A percentile compares a stretch with the other conserved stretches of the same genome.
Evolutionary conservation across 2,329 filamentous ascomycete genomes (phyloP).

Genomic region (Drechslera avenae): DNA sequence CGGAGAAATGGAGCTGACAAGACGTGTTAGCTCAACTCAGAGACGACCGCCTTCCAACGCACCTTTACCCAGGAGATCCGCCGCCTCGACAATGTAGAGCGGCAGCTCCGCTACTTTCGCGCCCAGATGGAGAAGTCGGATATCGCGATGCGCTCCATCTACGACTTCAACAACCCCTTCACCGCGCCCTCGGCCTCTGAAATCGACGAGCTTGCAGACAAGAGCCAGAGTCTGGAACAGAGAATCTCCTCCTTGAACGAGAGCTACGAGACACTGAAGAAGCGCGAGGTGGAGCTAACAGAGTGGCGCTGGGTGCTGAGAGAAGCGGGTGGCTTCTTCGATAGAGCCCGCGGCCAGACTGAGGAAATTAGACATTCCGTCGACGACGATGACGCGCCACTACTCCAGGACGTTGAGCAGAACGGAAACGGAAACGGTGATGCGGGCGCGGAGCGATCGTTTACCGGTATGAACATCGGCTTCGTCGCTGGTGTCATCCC

Average conservation of each 20-base stretch:
- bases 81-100: slow-evolving; percentile 95
- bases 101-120: slow-evolving; percentile 95
- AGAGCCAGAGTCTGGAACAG: slow-evolving; percentile 90
- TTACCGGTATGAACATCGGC: slow-evolving; percentile 98
- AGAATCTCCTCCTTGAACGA: slow-evolving; percentile 91
- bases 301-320: slow-evolving; percentile 98
- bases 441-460: slow-evolving; percentile 75
- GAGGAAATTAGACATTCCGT: slow-evolving; percentile 94
- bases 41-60: slow-evolving; percentile 91
- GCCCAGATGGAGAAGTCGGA: slow-evolving; percentile 91
- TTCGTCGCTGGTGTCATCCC: slow-evolving; percentile 97
- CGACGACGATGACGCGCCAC: slow-evolving; percentile 83
- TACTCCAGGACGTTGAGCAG: slow-evolving; percentile 91
- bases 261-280: slow-evolving; percentile 98
- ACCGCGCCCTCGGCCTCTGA: slow-evolving; percentile 89
- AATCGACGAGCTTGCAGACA: slow-evolving; percentile 93
- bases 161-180: slow-evolving; percentile 86
- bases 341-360: slow-evolving; percentile 92
- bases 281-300: slow-evolving; percentile 92
- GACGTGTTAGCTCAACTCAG: slow-evolving; percentile 76
- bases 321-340: slow-evolving; percentile 97
- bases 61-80: slow-evolving; percentile 98
- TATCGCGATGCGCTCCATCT: slow-evolving; percentile 85
- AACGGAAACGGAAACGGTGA: slow-evolving; percentile 72
- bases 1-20: slow-evolving; percentile 29